Percentiles rank a stretch among this genome's conserved stretches.
phyloP scores from a whole-genome alignment of 2,329 filamentous ascomycete species.

The Didymella lethalis region DNA sequence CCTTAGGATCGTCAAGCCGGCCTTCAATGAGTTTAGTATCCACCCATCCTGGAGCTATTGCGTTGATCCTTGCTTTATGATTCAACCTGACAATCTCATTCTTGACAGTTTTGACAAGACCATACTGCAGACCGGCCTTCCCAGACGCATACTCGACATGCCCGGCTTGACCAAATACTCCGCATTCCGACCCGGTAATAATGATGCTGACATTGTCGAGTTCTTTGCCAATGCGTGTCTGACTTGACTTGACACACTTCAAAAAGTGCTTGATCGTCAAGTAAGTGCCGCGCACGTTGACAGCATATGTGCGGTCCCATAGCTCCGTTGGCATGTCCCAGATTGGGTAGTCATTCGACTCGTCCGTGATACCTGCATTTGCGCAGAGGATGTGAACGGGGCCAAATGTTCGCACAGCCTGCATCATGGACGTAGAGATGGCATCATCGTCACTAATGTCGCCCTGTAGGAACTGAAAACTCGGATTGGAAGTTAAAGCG shows the following conservation, averaged over 20 bases:
- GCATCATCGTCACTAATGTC: conserved; percentile 60
- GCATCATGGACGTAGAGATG: conserved; percentile 52
- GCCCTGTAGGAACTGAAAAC: conserved; percentile 55
- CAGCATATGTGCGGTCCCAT: conserved; percentile 61
- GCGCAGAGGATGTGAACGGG: conserved; percentile 62
- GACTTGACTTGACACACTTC: conserved; percentile 51
- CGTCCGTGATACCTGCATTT: conserved; percentile 62
- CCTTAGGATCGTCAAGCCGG: conserved; percentile 58
- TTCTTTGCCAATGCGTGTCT: conserved; percentile 51
- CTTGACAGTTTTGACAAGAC: conserved; percentile 61
- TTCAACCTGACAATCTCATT: conserved; percentile 64
- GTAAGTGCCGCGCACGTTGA: conserved; percentile 62
- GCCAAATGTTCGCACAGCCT: conserved; percentile 57
- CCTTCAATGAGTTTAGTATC: conserved; percentile 59
- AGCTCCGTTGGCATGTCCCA: conserved; percentile 62
- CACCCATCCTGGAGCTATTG: conserved; percentile 60
- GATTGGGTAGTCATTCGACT: conserved; percentile 58
- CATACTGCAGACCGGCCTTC: conserved; percentile 60
- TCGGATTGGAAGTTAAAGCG: conserved; percentile 40
- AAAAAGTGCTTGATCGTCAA: conserved; percentile 66
- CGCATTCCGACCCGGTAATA: conserved; percentile 62
- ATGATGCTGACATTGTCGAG: conserved; percentile 62
- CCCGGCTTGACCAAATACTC: conserved; percentile 60
- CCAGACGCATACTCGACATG: conserved; percentile 62
- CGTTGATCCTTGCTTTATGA: conserved; percentile 60